A percentile compares a stretch with the other conserved stretches of the same genome.
Evolutionary conservation across 2,329 filamentous ascomycete genomes (phyloP).

Genomic region (Pezicula rhizophila): DNA sequence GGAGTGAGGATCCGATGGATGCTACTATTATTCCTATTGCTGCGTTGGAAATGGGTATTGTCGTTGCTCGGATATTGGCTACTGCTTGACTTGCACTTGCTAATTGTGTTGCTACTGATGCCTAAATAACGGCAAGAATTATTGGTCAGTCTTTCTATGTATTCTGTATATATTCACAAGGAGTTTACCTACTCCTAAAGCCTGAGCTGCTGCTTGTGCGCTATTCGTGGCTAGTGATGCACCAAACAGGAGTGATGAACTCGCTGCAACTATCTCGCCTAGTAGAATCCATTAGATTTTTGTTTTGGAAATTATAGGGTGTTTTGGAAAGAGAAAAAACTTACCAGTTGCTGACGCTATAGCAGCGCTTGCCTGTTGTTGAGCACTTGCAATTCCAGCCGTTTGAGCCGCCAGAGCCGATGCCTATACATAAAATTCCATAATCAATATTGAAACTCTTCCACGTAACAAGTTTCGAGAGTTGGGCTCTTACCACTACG

Average conservation of each 20-base stretch:
- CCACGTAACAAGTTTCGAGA: not conserved
- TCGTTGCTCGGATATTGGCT: not conserved
- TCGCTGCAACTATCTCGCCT: not conserved
- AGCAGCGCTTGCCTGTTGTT: not conserved
- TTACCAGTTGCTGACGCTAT: not conserved
- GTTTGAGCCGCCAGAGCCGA: not conserved
- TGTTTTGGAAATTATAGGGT: too few species aligned
- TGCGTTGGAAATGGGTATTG: not conserved
- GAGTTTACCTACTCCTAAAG: not conserved
- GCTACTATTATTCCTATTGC: not conserved
- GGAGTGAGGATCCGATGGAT: not conserved
- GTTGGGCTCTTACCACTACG: not conserved
- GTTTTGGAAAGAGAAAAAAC: too few species aligned
- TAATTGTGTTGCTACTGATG: not conserved
- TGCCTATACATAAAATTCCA: not conserved
- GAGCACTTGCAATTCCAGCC: not conserved
- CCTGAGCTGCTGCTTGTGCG: not conserved
- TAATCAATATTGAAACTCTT: not conserved
- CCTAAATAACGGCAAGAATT: not conserved
- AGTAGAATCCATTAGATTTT: not conserved
- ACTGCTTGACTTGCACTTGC: not conserved
- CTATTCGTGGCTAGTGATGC: not conserved
- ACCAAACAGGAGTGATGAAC: not conserved
- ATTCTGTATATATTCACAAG: not conserved
- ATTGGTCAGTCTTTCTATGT: not conserved